Base-by-base conservation (phyloP, 768 basidiomycete species). In the Boletus eberwhitei region DNA sequence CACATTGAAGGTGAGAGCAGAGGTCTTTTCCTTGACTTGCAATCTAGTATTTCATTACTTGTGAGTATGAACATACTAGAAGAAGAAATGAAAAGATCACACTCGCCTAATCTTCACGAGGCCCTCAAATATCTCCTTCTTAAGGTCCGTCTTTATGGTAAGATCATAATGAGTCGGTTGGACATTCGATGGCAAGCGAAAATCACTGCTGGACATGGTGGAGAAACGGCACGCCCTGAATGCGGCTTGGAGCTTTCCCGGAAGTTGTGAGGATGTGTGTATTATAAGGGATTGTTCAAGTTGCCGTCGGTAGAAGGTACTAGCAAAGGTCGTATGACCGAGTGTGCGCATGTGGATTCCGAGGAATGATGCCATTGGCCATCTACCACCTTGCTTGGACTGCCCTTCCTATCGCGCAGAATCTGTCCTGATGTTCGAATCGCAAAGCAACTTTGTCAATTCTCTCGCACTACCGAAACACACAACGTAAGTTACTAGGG, bases 141-240 rank as follows among this genome's bases (percentile, higher is more conserved):
- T 79, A 49, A 98, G 82, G 73, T 98, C 91, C 4, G 92, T 94
- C 64, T 81, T 83, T 66, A 94, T 73, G 43, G 83, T 83, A 47
- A 93, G 65, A 60, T 90, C 86, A 70, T 94, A 95, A 67, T 93
- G 90, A 8, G 71, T 78, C 13, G 90, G 86, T 62, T 78, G 82
- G 50, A 88, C 80, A 59, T 84, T 73, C 1, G 77, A 76, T 19
- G 88, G 88, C 50, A 92, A 80, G 61, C 89, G 84, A 52, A 70
- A 72, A 31, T 56, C 48, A 4, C 22, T 54, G 54, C 35, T 42
- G 34, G 64, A 52, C 60, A 59, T 59, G 26, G 55, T 48, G 16
- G 55, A 52, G 36, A 59, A 56, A 6, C 16, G 34, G 39, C 48
- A 48, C 11, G 47, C 45, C 53, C 48, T 55, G 41, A 50, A 24